Evolutionary conservation across 2,329 filamentous ascomycete species (phyloP).

Genomic region (Penicillium sp.): DNA sequence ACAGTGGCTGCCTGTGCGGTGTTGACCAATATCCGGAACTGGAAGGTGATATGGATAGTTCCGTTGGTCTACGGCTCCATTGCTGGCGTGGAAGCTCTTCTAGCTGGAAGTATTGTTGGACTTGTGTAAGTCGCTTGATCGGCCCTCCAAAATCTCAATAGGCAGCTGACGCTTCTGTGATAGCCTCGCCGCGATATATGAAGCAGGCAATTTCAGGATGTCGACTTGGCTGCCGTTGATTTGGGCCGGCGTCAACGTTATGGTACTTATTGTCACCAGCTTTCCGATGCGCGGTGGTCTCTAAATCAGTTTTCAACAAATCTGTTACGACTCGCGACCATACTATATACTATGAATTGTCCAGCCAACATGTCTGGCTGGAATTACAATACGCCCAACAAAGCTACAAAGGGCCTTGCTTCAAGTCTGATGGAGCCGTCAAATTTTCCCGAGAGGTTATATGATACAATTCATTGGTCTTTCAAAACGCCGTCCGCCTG

Average conservation of each 20-base stretch:
- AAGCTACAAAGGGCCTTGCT: background rate
- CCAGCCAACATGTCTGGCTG: no score
- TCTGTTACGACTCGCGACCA: background rate
- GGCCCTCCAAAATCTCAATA: background rate
- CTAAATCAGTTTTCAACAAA: conserved; percentile 42
- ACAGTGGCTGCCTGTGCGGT: conserved; percentile 68
- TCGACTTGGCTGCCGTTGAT: conserved; percentile 91
- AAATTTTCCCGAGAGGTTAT: conserved; percentile 5
- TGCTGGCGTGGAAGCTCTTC: conserved; percentile 69
- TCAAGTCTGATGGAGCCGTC: background rate
- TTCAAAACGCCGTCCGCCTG: conserved; percentile 16
- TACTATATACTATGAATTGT: background rate
- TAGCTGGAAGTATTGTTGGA: conserved; percentile 78
- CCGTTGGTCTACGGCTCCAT: conserved; percentile 67
- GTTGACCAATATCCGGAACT: conserved; percentile 59
- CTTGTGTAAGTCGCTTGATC: conserved; percentile 59
- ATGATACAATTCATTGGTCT: conserved; percentile 20
- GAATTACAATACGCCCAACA: background rate
- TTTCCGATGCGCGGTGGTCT: conserved; percentile 91
- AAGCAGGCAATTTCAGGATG: conserved; percentile 80
- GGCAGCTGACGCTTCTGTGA: conserved; percentile 6
- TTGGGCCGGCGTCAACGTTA: conserved; percentile 79
- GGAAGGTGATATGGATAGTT: conserved; percentile 61
- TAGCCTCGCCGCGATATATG: conserved; percentile 75
- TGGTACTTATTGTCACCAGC: conserved; percentile 78